Evolutionary conservation across 2,329 filamentous ascomycete species (phyloP), one percentile per base, ranked within the genome.

Genomic region (Cercospora brassicicola): DNA sequence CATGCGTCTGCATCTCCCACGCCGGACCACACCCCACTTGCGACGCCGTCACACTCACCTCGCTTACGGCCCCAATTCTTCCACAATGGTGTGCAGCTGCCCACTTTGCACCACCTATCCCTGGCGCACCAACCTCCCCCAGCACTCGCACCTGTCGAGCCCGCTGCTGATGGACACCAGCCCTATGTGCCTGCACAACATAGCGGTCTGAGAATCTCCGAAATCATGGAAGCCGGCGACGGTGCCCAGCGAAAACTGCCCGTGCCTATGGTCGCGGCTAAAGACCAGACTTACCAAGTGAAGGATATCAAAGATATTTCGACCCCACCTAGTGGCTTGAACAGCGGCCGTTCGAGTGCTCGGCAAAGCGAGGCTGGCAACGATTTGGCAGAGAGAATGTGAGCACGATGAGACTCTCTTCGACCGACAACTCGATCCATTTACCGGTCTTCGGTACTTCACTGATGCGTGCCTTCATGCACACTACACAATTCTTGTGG

Each of bases 21-120:
- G 1, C 95, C 94, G 10, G 94, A 98, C 77, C 94, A 97, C 83
- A 98, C 95, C n/a, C 94, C 94, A n/a, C 89, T 98, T 65, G 94
- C 94, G 30, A 99, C 94, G 4, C 94, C 94, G 4, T 94, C 94
- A 53, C 95, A 98, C 81, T 97, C 94, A 18, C 95, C 95, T 62
- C 92, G 95, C 53, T 85, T 99, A 73, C 88, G 94, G 69, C 92
- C 94, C 2, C 90, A 91, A 76, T 87, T 84, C 72, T 84, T 86
- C 65, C 84, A 86, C 70, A 85, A 84, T 72, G 89, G 91, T 72
- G 86, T 94, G 74, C 94, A 97, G 79, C 85, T 98, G 64, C 94
- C 95, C 33, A 93, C 92, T 53, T 89, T 99, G 74, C 90, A 95
- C 70, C 88, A 91, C 74, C 80, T 91, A 64, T 89, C 88, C 33